Evolutionary conservation across 2,329 filamentous ascomycete species (phyloP), one percentile per base, ranked within the genome.

Genomic region (Escovopsis weberi): DNA sequence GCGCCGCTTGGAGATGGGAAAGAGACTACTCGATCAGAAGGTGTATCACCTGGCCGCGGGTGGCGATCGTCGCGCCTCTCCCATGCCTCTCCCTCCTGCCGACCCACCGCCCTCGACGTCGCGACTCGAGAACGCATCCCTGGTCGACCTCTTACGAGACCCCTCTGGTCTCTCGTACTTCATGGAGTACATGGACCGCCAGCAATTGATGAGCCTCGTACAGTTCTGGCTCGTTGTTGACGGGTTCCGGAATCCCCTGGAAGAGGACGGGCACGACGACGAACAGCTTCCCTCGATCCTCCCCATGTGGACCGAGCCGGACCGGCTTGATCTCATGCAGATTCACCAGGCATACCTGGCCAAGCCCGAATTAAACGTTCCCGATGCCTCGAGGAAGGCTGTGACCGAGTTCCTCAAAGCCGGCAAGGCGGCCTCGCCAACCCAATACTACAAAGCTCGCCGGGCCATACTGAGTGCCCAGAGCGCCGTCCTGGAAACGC

Each of bases 171-270:
- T 98, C 8, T 96, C 91, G 2, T 98, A 94, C 58, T 96, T 98
- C 64, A 98, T 98, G 91, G 91, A 98, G 58, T 96, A 87, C 55
- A 98, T 98, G 91, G 91, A 98, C 58, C 80, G 91, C 36, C 83
- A 88, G 57, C 73, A 75, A 12, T 69, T 89, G 26, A 89, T 96
- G 81, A 75, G 83, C 12, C 66, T 95, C 38, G 88, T 98, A 6
- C 91, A 98, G 55, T 98, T 96, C 60, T 98, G 89, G 87, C 80
- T 98, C 35, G 91, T 96, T 3, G 91, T 96, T 6, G 91, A 98
- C 62, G 89, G 91, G 0, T 86, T 96, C 52, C 82, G 93, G 36
- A 94, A 93, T 52, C 93, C 91, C 0, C 66, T 98, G 3, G 91
- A 98, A 61, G 85, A 89, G 49, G 73, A 76, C 53, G 80, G 81